phyloP scores from a whole-genome alignment of 2,329 filamentous ascomycete genomes.

The Setomelanomma holmii region DNA sequence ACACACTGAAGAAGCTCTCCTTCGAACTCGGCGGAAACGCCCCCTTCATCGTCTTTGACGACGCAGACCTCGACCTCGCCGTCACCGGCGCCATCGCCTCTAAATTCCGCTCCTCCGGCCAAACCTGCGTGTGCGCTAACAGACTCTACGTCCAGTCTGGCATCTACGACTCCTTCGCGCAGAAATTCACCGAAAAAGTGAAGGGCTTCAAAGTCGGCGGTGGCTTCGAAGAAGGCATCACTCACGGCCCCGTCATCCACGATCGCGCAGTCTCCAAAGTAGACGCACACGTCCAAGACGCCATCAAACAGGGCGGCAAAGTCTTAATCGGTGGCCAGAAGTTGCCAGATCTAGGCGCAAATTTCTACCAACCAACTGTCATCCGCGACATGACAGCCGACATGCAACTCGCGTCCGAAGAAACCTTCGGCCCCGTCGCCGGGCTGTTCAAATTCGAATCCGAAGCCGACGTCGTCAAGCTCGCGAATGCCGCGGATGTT shows the following conservation, averaged over 20 bases:
- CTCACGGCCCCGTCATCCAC: constrained; percentile 86
- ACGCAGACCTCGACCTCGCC: constrained; percentile 85
- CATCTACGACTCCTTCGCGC: constrained; percentile 77
- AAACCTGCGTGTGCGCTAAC: constrained; percentile 87
- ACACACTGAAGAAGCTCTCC: constrained; percentile 83
- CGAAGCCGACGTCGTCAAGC: constrained; percentile 83
- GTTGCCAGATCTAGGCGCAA: constrained; percentile 75
- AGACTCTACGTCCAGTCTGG: constrained; percentile 79
- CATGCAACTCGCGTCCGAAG: constrained; percentile 85
- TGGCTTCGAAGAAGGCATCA: constrained; percentile 73
- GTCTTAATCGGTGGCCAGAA: constrained; percentile 65
- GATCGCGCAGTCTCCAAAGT: constrained; percentile 66
- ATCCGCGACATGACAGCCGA: constrained; percentile 83
- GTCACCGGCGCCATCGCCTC: constrained; percentile 82
- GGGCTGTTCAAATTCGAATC: constrained; percentile 88
- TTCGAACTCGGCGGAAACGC: constrained; percentile 95
- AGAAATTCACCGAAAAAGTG: constrained; percentile 74
- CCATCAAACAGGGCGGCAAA: constrained; percentile 41
- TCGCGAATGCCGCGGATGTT: constrained; percentile 84
- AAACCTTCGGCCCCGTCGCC: constrained; percentile 95
- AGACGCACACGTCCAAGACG: constrained; percentile 46
- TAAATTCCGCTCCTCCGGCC: constrained; percentile 94
- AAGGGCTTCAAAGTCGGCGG: constrained; percentile 76
- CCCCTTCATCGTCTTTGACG: constrained; percentile 96
- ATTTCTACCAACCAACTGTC: constrained; percentile 91